These are phyloP conservation scores for Pharnaceum exiguum DNA, from an alignment of 148 eudicot species.

Conservation along the genomic window DNA sequence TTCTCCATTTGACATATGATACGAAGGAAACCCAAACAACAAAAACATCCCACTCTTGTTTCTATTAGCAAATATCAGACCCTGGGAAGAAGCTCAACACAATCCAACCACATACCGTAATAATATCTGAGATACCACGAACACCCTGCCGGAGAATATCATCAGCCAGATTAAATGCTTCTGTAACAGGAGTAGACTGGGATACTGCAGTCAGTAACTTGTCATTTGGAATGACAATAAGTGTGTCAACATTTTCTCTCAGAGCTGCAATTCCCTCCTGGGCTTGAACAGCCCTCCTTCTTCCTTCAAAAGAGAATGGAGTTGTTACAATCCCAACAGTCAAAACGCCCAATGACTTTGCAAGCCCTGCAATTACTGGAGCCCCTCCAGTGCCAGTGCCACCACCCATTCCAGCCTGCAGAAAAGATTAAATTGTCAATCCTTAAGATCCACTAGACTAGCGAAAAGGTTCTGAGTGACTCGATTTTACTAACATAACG, in stretches of 20 bases:
- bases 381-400: constrained; percentile 99
- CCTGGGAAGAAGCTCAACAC: too few species aligned
- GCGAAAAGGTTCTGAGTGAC: too few species aligned
- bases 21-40: too few species aligned
- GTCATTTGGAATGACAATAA: constrained; percentile 97
- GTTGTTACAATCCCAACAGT: constrained; percentile 99
- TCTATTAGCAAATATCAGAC: too few species aligned
- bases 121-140: constrained; percentile 97
- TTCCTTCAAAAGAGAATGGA: constrained; percentile 94
- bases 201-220: constrained; percentile 92
- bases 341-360: constrained; percentile 93
- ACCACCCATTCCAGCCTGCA: constrained; percentile 99
- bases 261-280: constrained; percentile 99
- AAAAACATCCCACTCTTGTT: too few species aligned
- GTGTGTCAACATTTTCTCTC: constrained; percentile 94
- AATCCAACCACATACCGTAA: constrained; percentile 71
- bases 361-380: constrained; percentile 86
- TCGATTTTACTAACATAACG: too few species aligned
- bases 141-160: constrained; percentile 98
- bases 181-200: constrained; percentile 94
- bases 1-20: too few species aligned
- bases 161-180: constrained; percentile 98
- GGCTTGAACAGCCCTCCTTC: constrained; percentile 95
- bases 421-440: constrained; percentile 5
- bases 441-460: not conserved